Conservation (phyloP, 176 grass and related monocot species). For the Alloteropsis semialata region DNA sequence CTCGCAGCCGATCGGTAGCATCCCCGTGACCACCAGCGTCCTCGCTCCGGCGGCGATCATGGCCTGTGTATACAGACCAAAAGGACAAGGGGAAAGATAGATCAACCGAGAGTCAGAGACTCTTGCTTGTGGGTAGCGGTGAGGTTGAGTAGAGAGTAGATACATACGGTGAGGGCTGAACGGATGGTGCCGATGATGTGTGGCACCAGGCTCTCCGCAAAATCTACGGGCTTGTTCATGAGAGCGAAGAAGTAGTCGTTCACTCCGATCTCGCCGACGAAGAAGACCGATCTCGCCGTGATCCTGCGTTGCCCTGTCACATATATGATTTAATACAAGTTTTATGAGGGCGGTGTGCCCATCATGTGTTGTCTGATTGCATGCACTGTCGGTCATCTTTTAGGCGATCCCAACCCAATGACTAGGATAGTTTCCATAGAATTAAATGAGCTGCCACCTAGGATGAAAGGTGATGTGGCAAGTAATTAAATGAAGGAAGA, state of each 20-base stretch:
- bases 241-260: slow-evolving; percentile 64
- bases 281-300: slow-evolving; percentile 1
- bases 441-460: no score
- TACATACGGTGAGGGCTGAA: slow-evolving; percentile 22
- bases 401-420: no score
- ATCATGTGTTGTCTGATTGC: no score
- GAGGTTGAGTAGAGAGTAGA: no score
- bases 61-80: neutral
- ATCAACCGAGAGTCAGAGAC: no score
- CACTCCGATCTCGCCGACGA: slow-evolving; percentile 62
- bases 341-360: no score
- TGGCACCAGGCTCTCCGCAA: slow-evolving; percentile 37
- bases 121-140: no score
- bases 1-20: slow-evolving; percentile 57
- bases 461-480: no score
- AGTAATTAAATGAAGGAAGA: no score
- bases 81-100: neutral
- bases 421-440: no score
- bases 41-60: slow-evolving; percentile 40
- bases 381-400: no score
- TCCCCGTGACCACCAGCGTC: slow-evolving; percentile 47
- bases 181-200: slow-evolving; percentile 34
- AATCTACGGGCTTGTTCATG: slow-evolving; percentile 12
- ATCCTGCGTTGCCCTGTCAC: neutral
- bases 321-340: no score